Percentiles rank a stretch among this genome's conserved stretches.
These are phyloP conservation scores for Chlorociboria aeruginascens DNA, from an alignment of 495 filamentous ascomycete genomes.

Conservation along the genomic window DNA sequence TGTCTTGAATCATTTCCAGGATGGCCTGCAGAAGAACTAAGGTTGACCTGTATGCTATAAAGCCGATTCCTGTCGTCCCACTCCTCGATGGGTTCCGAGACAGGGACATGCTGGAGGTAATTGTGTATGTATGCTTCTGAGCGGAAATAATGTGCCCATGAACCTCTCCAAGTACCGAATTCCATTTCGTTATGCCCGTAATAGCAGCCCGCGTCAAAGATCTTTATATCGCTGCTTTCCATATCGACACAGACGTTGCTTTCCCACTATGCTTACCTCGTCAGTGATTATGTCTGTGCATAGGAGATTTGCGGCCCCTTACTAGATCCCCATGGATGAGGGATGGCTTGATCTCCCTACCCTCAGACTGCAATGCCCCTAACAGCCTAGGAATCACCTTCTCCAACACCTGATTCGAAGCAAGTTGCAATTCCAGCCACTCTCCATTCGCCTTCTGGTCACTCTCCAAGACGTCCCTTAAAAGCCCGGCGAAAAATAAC, in stretches of 20 bases:
- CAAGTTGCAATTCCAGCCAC: conserved; percentile 13
- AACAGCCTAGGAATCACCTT: conserved; percentile 23
- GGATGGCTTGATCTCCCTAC: conserved; percentile 21
- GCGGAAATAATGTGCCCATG: neutral
- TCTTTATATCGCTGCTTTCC: conserved; percentile 22
- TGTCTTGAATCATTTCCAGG: conserved; percentile 22
- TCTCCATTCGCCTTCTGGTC: conserved; percentile 16
- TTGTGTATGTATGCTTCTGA: conserved; percentile 3
- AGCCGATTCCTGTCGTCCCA: conserved; percentile 26
- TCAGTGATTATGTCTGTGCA: too few relatives aligned
- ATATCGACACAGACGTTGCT: conserved; percentile 25
- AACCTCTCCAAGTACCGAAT: conserved; percentile 21
- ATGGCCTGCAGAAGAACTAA: conserved; percentile 26
- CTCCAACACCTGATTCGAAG: conserved; percentile 1
- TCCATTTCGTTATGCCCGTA: conserved; percentile 42
- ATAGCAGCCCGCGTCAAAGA: conserved; percentile 36
- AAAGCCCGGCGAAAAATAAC: too few relatives aligned
- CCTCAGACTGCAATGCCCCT: conserved; percentile 17
- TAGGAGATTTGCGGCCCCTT: too few relatives aligned
- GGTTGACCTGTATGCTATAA: conserved; percentile 22
- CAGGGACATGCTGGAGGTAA: conserved; percentile 15
- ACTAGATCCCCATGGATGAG: conserved; percentile 26
- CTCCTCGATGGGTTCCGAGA: conserved; percentile 19
- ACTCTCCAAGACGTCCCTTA: too few relatives aligned
- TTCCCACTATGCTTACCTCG: conserved; percentile 14